Evolutionary conservation across 768 basidiomycete genomes (phyloP), one percentile per base, ranked within the genome.

Genomic region (Amanita fuliginea): DNA sequence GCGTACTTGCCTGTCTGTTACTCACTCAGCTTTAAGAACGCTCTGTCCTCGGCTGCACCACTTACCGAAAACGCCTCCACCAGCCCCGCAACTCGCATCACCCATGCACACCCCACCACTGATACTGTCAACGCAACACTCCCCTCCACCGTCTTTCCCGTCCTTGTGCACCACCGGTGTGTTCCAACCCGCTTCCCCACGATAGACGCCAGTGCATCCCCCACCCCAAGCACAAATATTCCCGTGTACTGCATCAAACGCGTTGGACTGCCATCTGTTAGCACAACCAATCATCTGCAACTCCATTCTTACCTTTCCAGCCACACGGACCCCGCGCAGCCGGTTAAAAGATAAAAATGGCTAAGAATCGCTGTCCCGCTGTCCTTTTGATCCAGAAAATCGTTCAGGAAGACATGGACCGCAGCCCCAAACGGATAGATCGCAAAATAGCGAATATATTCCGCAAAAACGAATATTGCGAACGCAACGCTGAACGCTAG

Each of bases 361-460:
- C 92, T 94, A 56, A 99, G 65, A 57, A 99, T 94, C 22, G 93
- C 96, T 9, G 94, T 95, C 3, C 96, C 96, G 44, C 83, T 77
- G 65, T 99, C 96, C 67, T 90, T 89, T 57, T 84, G 76, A 67
- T 99, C 96, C 62, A 98, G 71, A 61, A 99, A 99, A 63, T 99
- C 96, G 67, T 86, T 88, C 80, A 99, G 82, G 66, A 99, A 99
- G 49, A 97, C 69, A 66, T 99, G 96, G 16, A 99, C 80, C 9
- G 80, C 72, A 8, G 88, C 94, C 11, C 93, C 92, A 57, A 97
- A 88, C 3, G 96, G 96, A 67, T 96, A 97, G 43, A 99, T 78
- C 33, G 96, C 96, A 66, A 98, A 99, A 66, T 97, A 99, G 51
- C 96, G 89, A 55, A 97, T 79, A 69, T 97, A 98, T 69, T 99